Percentiles rank a stretch among this genome's conserved stretches.
Evolutionary conservation across 2,329 filamentous ascomycete genomes (phyloP).

Genomic region (Epichloe bromicola): DNA sequence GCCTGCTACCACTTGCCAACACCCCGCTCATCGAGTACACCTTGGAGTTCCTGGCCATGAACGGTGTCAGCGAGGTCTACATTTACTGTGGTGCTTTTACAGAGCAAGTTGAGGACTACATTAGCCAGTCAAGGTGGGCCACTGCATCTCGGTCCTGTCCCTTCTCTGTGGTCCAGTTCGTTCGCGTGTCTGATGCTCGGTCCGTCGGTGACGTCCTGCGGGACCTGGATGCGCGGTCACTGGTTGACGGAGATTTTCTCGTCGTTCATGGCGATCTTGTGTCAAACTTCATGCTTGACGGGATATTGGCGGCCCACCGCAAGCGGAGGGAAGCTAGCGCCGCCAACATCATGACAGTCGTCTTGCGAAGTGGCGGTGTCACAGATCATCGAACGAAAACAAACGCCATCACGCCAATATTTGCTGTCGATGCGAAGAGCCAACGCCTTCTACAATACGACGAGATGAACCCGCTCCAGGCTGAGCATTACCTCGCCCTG

Average conservation of each 20-base stretch:
- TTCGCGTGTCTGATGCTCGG: slow-evolving; percentile 69
- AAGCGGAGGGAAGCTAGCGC: slow-evolving; percentile 72
- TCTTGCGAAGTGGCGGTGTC: slow-evolving; percentile 65
- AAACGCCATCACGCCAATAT: slow-evolving; percentile 64
- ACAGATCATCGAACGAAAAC: slow-evolving; percentile 62
- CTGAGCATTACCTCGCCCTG: slow-evolving; percentile 53
- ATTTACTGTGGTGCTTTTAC: slow-evolving; percentile 84
- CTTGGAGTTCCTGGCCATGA: slow-evolving; percentile 88
- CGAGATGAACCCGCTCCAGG: slow-evolving; percentile 62
- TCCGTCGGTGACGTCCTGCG: slow-evolving; percentile 91
- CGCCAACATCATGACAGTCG: slow-evolving; percentile 95
- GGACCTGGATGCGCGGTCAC: slow-evolving; percentile 73
- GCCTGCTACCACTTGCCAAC: slow-evolving; percentile 85
- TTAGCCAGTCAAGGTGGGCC: slow-evolving; percentile 64
- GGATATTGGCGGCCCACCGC: slow-evolving; percentile 64
- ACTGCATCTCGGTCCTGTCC: slow-evolving; percentile 42
- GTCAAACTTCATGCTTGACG: slow-evolving; percentile 76
- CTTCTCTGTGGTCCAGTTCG: slow-evolving; percentile 70
- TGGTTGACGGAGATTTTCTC: slow-evolving; percentile 84
- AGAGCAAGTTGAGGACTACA: slow-evolving; percentile 75
- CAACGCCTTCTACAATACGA: slow-evolving; percentile 88
- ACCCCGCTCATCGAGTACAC: slow-evolving; percentile 95
- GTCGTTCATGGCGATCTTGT: slow-evolving; percentile 88
- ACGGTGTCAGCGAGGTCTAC: slow-evolving; percentile 87
- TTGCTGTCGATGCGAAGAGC: slow-evolving; percentile 70